Evolutionary conservation across 805 yeast species (phyloP), one percentile per base, ranked within the genome.

Genomic region (Wickerhamiella nectarea): DNA sequence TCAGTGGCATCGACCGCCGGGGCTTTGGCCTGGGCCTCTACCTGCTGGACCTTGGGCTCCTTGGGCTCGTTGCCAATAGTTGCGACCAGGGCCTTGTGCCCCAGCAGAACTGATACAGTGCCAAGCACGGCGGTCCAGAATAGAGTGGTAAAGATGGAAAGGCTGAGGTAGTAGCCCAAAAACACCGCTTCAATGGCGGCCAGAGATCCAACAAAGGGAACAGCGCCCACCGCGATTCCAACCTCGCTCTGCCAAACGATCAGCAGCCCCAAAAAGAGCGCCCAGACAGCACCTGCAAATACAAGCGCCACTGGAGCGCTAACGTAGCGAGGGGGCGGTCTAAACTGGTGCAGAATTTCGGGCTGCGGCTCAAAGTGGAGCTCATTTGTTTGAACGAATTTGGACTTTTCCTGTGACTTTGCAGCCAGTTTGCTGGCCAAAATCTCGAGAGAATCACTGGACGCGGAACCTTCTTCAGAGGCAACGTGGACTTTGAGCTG

Each of bases 281-380:
- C 65, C 11, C 64, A 49, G 11, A 75, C 69, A 5, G 62, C 62
- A 3, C 62, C 64, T 15, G 69, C 65, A 52, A 80, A 78, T 0
- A 68, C 51, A 8, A 68, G 49, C 2, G 87, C 78, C 19, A 80
- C 50, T 2, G 67, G 48, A 7, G 74, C 61, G 44, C 71, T 63
- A 10, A 74, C 76, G 28, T 77, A 72, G 26, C 60, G 60, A 17
- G 76, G 74, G n/a, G 71, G 72, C 3, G 61, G 57, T 44, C 67
- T 68, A 65, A 84, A 85, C 29, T 62, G 57, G 59, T 82, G 85
- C 50, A 59, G 60, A 50, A 84, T 79, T 60, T 79, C 86, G 2
- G 77, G 73, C 56, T 69, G 59, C 11, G 70, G 58, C 2, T 71
- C 79, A 19, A 55, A 46, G 20, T 3, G n/a, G 10, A 40, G 21